Conservation (phyloP, 192 early-diverging fungal species). For the Coemansia sp. region DNA sequence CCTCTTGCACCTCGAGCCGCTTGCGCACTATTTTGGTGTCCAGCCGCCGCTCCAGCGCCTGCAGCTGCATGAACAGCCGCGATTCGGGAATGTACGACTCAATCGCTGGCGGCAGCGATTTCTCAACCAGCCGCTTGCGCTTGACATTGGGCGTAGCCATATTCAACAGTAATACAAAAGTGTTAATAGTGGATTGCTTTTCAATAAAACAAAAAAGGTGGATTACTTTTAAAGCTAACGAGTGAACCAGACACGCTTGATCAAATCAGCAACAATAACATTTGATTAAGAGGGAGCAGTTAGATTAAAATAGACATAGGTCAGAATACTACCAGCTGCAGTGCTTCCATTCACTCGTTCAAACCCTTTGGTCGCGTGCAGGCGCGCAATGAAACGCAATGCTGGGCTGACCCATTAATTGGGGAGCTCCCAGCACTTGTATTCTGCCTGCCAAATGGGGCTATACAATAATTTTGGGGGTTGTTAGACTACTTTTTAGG, state of each 20-base stretch:
- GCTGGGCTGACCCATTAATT: conserved; percentile 4
- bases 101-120: conserved; percentile 63
- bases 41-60: conserved; percentile 83
- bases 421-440: background rate
- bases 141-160: conserved; percentile 38
- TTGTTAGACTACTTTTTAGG: background rate
- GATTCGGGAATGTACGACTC: conserved; percentile 92
- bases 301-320: background rate
- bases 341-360: background rate
- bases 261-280: background rate
- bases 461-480: conserved; percentile 1
- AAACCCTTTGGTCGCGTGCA: background rate
- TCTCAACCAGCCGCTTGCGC: conserved; percentile 47
- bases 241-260: background rate
- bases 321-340: background rate
- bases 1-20: conserved; percentile 84
- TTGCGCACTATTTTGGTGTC: conserved; percentile 91
- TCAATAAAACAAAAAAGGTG: background rate
- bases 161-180: background rate
- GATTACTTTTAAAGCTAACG: no score
- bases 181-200: background rate
- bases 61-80: conserved; percentile 78
- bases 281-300: no score
- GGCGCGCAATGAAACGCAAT: background rate
- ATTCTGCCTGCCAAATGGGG: background rate